Base-by-base conservation (phyloP, 2,329 filamentous ascomycete species). In the Xylariales sp. region DNA sequence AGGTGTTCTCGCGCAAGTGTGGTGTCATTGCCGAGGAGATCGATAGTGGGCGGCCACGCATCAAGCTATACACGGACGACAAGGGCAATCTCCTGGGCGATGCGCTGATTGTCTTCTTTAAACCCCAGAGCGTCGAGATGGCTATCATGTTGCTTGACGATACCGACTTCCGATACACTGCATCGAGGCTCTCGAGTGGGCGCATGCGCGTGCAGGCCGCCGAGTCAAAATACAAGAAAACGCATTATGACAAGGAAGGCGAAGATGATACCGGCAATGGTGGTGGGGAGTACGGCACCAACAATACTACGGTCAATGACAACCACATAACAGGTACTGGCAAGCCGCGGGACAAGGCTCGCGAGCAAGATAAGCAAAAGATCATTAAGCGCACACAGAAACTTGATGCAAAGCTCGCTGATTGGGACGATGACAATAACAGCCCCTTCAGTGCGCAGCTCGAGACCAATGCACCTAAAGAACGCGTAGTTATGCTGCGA, bases 11-110 rank as follows among this genome's bases (percentile, higher is more conserved):
- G 56, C 83, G 87, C 70, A 95, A 93, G 78, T 97, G 89, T 76
- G 94, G 94, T 68, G 91, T 98, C 72, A 94, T 99, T 71, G 93
- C 95, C 56, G 94, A 98, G 80, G 93, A 97, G 80, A 94, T 97
- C 71, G 94, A 97, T 76, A 94, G 90, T 75, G 92, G 93, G 64
- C 88, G 90, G 53, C 93, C 93, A 52, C 91, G 96, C 45, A 95
- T 99, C 81, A 98, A 97, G 82, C 89, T 99, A 80, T 99, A 99
- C 81, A 89, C 85, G 23, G 90, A 97, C 77, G 89, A 91, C 1
- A 81, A 90, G 1, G 96, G 94, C 23, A 87, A 89, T 16, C 97
- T 97, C 85, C 98, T 97, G 78, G 96, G 96, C 68, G 94, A 98
- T 77, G 94, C 93, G 2, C 85, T 99, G 39, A 85, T 99, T 62